Evolutionary conservation across 805 yeast species (phyloP), one percentile per base, ranked within the genome.

Genomic region (Lipomyces sp.): DNA sequence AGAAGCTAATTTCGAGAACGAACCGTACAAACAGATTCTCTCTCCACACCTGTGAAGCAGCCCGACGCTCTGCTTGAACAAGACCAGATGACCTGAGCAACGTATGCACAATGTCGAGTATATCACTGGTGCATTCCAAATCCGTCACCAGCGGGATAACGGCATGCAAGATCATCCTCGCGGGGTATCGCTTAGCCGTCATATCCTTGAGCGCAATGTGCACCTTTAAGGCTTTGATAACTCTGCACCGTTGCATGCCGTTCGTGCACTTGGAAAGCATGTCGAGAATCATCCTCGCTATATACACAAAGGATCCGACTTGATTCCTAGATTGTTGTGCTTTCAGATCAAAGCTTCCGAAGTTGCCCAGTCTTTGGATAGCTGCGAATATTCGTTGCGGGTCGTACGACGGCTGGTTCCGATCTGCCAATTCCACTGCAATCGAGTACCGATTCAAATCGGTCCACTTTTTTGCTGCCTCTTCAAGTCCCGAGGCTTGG

Each of bases 131-230:
- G 48, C 71, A 68, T 32, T 51, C 64, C 10, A 51, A 10, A 11
- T 37, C 53, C 8, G 15, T 13, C 11, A 59, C 5, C 11, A 66
- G 57, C 5, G 70, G 65, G 13, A 55, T 11, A 4, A 68, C 24
- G 4, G 70, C 29, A 24, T 68, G 71, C 35, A 66, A 48, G 33
- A 66, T 62, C 42, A 66, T 39, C 29, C 53, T 32, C 29, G 64
- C 64, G 13, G 51, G 4, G 42, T 66, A 66, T 13, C 57, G 30
- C 32, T 45, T 42, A 32, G 35, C 37, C 5, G 32, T 10, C 29
- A 7, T 42, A 10, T 54, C 35, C 33, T 18, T n/a, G 34, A 67
- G 29, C 34, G 48, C 11, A 5, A 67, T 45, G 11, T 39, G 55
- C 18, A 67, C 56, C 53, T 62, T 64, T 29, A 64, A 33, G 15